Base-by-base conservation (phyloP, 495 filamentous ascomycete genomes). In the Tuber microsphaerosporum region DNA sequence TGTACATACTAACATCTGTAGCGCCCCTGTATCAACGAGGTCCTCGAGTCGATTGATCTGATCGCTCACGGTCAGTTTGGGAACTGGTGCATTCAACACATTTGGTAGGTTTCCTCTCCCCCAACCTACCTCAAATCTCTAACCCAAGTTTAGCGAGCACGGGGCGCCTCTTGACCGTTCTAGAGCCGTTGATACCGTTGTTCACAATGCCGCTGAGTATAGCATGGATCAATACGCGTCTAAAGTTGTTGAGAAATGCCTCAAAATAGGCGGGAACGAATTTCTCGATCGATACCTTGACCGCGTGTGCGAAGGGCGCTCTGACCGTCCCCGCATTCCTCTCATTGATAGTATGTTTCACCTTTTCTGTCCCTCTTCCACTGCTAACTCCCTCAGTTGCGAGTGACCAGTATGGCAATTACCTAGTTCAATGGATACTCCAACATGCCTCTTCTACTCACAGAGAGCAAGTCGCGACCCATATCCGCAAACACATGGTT, bases 171-270 rank as follows among this genome's bases (percentile, higher is more conserved):
- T 90, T 74, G 95, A 99, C 83, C 93, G 94, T 82, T 96, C 90
- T 84, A 90, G 93, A 78, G 95, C 95, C 41, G 90, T 97, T 80
- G 96, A 98, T 81, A 94, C 97, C 84, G 93, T 98, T 77, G 90
- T 98, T 78, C 91, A 90, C 77, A 94, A 93, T 86, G 91, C 94
- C 39, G 91, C 93, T 41, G 94, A 97, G 84, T 99, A 98, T 85
- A 97, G 94, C 85, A 97, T 97, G 91, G 95, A 99, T 82, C 95
- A 99, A 84, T 99, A 97, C 84, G 96, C 96, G 34, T 99, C 95
- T 48, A 99, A 99, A 83, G 95, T 99, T 26, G 94, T 99, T 73
- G 95, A 99, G 86, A 99, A 99, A 85, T 99, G 95, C 77, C 88
- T 99, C 77, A 99, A 99, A 87, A 97, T 98, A 84, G 93, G 94